These are phyloP conservation scores for Exophiala phaeomuriformis DNA, from an alignment of 2,329 filamentous ascomycete genomes.

Conservation along the genomic window DNA sequence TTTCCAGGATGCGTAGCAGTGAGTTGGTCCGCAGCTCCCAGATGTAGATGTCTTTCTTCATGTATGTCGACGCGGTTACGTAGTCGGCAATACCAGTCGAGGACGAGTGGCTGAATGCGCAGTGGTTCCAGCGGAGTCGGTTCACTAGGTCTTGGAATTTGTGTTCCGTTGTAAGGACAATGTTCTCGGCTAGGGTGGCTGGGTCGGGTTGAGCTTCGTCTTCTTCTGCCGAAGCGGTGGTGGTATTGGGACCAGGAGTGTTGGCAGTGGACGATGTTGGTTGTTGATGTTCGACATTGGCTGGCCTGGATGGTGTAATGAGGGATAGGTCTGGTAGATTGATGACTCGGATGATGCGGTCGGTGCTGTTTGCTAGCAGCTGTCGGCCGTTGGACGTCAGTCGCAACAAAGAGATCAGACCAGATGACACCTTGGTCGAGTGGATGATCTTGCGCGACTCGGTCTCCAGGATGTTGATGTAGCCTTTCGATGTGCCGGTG, in stretches of 20 bases:
- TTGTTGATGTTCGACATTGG: constrained; percentile 10
- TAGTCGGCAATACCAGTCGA: constrained; percentile 54
- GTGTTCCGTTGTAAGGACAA: constrained; percentile 87
- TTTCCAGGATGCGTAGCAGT: constrained; percentile 92
- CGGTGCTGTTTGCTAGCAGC: constrained; percentile 84
- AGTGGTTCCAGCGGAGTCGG: constrained; percentile 89
- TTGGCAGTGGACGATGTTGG: neutral
- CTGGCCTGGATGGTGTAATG: constrained; percentile 15
- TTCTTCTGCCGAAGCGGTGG: constrained; percentile 32
- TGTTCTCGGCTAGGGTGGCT: constrained; percentile 51
- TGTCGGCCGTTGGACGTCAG: constrained; percentile 79
- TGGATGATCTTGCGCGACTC: constrained; percentile 75
- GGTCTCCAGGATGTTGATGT: constrained; percentile 89
- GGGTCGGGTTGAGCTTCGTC: constrained; percentile 57
- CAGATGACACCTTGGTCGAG: constrained; percentile 78
- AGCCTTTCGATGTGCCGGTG: constrained; percentile 88
- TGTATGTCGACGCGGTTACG: constrained; percentile 90
- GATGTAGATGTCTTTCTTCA: constrained; percentile 78
- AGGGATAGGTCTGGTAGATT: constrained; percentile 68
- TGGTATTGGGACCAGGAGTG: neutral
- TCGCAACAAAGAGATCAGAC: constrained; percentile 80
- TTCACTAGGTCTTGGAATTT: constrained; percentile 99
- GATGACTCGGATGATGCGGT: constrained; percentile 90
- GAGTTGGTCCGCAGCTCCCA: constrained; percentile 80
- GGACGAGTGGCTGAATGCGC: constrained; percentile 64